These are phyloP conservation scores for Cicer yamashitae DNA, from an alignment of 306 rosid genomes.

Conservation along the genomic window DNA sequence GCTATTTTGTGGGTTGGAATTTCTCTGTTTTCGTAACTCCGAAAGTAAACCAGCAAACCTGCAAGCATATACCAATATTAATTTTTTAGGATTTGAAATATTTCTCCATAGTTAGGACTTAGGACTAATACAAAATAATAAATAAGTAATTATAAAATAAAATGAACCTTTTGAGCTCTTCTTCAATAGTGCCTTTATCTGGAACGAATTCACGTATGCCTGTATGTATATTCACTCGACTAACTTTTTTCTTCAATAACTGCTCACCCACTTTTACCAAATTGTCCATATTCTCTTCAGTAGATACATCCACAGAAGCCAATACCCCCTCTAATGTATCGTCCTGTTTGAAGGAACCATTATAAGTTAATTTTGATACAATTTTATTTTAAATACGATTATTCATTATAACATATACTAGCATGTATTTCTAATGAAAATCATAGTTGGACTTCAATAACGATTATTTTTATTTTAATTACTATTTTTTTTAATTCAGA, in stretches of 20 bases:
- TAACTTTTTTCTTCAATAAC: constrained; percentile 48
- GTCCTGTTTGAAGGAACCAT: constrained; percentile 43
- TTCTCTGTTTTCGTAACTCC: constrained; percentile 40
- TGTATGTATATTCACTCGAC: constrained; percentile 53
- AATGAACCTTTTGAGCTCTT: constrained; percentile 57
- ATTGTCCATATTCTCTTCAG: constrained; percentile 50
- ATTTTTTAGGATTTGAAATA: neutral
- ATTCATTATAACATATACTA: no score
- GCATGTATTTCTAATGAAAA: no score
- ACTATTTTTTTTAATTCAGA: no score
- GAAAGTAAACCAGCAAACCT: constrained; percentile 61
- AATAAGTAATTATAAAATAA: neutral
- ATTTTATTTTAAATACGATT: neutral
- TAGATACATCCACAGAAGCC: constrained; percentile 55
- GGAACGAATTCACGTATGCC: constrained; percentile 49
- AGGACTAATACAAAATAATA: constrained; percentile 20
- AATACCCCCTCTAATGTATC: constrained; percentile 45
- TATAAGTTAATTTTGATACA: neutral
- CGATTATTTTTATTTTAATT: no score
- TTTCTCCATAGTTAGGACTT: neutral
- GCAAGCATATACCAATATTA: constrained; percentile 4
- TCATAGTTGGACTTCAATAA: neutral
- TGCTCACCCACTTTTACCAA: constrained; percentile 50
- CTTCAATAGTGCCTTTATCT: constrained; percentile 51
- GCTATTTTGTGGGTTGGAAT: constrained; percentile 5